Percentiles rank a stretch among this genome's conserved stretches.
Conservation (phyloP, 2,329 filamentous ascomycete genomes). For the Fusarium graminum region DNA sequence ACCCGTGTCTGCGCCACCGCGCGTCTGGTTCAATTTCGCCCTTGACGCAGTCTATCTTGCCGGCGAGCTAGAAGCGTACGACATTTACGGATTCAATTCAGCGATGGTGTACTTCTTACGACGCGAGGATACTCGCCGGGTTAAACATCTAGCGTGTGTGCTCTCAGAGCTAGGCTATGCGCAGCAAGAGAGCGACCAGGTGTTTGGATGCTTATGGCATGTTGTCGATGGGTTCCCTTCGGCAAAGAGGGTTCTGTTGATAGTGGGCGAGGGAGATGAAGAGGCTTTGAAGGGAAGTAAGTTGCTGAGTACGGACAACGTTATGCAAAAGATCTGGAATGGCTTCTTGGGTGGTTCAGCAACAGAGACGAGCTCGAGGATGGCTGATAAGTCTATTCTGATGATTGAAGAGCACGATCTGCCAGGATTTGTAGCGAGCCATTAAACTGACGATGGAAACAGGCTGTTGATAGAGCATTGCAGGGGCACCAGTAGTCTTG, state of each 20-base stretch:
- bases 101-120: constrained; percentile 64
- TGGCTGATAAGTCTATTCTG: constrained; percentile 60
- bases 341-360: constrained; percentile 60
- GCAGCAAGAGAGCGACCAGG: constrained; percentile 58
- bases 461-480: not conserved
- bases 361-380: constrained; percentile 54
- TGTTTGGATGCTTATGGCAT: constrained; percentile 63
- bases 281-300: constrained; percentile 51
- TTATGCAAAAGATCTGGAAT: constrained; percentile 63
- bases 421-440: constrained; percentile 49
- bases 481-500: not conserved
- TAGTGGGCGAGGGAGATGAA: constrained; percentile 57
- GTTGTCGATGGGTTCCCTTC: constrained; percentile 60
- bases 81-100: constrained; percentile 61
- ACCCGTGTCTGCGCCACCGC: constrained; percentile 53
- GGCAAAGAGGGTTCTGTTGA: constrained; percentile 56
- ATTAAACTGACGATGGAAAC: constrained; percentile 13
- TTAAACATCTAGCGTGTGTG: constrained; percentile 59
- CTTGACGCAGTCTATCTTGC: constrained; percentile 62
- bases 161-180: constrained; percentile 61
- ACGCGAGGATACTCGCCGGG: constrained; percentile 58
- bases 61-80: constrained; percentile 63
- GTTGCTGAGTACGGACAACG: constrained; percentile 52
- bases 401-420: constrained; percentile 61
- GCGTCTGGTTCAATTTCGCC: constrained; percentile 63